These are phyloP conservation scores for Cruciata laevipes DNA, from an alignment of 257 asterid genomes.

Conservation along the genomic window DNA sequence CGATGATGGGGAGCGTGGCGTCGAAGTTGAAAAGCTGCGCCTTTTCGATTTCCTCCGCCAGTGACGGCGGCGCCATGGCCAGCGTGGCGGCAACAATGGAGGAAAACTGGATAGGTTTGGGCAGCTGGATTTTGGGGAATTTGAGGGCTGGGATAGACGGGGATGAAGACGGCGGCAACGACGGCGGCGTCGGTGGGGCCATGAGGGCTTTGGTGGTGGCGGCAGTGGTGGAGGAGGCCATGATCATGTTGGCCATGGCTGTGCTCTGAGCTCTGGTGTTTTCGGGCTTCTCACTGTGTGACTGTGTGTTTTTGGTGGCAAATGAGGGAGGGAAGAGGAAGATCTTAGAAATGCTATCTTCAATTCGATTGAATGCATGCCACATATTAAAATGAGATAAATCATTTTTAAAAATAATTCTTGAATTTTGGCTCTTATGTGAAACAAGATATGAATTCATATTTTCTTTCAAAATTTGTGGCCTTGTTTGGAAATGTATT, in stretches of 20 bases:
- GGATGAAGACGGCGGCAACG: constrained; percentile 7
- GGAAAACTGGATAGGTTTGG: constrained; percentile 35
- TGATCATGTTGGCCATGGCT: constrained; percentile 73
- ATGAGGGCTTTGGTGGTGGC: not conserved
- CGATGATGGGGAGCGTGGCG: constrained; percentile 80
- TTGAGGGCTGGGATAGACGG: constrained; percentile 43
- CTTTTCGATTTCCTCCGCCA: constrained; percentile 71
- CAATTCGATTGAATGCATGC: constrained; percentile 18
- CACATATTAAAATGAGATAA: constrained; percentile 32
- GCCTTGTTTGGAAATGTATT: not conserved
- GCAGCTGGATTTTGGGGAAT: constrained; percentile 22
- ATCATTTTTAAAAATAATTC: too few relatives aligned
- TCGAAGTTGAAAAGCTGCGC: constrained; percentile 83
- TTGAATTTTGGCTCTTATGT: not conserved
- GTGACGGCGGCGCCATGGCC: constrained; percentile 64
- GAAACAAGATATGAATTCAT: not conserved
- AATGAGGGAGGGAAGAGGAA: constrained; percentile 5
- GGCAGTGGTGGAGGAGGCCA: constrained; percentile 55
- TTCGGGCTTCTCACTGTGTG: not conserved
- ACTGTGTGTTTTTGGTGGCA: not conserved
- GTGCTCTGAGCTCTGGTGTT: constrained; percentile 2
- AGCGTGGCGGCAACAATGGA: constrained; percentile 53
- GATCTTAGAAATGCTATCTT: constrained; percentile 37
- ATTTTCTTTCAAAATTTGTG: too few relatives aligned
- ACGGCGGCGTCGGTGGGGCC: not conserved